Evolutionary conservation across 257 asterid species (phyloP).

Genomic region (Nicotiana knightiana): DNA sequence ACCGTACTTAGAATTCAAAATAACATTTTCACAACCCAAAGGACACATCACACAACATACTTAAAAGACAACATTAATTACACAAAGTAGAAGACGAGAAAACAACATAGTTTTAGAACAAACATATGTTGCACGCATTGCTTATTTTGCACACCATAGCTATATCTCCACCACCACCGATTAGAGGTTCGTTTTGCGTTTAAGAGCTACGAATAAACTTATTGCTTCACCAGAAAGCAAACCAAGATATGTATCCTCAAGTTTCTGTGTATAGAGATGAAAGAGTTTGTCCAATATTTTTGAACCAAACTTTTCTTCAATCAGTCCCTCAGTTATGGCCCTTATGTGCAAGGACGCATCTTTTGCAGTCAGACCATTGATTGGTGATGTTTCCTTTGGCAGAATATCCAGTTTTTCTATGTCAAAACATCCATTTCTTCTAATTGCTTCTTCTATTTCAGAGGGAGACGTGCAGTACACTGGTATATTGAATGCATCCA

Average conservation of each 20-base stretch:
- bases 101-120: too few relatives aligned
- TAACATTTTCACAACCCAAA: not conserved
- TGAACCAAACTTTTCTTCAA: not conserved
- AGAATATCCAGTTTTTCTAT: slow-evolving; percentile 17
- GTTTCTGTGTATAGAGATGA: not conserved
- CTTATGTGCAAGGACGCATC: not conserved
- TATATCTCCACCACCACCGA: not conserved
- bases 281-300: slow-evolving; percentile 4
- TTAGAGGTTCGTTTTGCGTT: not conserved
- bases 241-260: slow-evolving; percentile 3
- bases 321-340: slow-evolving; percentile 3
- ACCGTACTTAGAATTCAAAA: not conserved
- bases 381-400: not conserved
- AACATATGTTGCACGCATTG: not conserved
- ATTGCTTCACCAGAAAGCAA: not conserved
- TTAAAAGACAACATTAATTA: not conserved
- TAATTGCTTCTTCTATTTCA: slow-evolving; percentile 16
- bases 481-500: slow-evolving; percentile 33
- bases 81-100: not conserved
- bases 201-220: slow-evolving; percentile 1
- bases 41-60: not conserved
- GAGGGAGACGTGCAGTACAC: slow-evolving; percentile 19
- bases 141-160: not conserved
- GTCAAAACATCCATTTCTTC: slow-evolving; percentile 14
- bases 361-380: not conserved